A percentile compares a stretch with the other conserved stretches of the same genome.
Conservation (phyloP, 257 asterid species). For the Cynanchum wilfordii region DNA sequence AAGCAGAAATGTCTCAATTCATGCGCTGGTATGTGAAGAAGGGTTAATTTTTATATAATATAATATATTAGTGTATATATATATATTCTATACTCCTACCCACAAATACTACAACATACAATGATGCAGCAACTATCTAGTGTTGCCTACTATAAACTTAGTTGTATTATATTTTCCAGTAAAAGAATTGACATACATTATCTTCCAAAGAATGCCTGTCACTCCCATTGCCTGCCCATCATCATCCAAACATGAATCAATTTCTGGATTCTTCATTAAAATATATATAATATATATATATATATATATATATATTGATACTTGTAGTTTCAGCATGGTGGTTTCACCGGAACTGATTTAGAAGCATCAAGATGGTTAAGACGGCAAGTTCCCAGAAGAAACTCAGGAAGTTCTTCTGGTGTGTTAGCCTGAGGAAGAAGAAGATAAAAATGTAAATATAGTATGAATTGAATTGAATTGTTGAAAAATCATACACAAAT, state of each 20-base stretch:
- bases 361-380: slow-evolving; percentile 72
- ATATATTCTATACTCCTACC: not conserved
- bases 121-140: not conserved
- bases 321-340: slow-evolving; percentile 2
- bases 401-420: slow-evolving; percentile 77
- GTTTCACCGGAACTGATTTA: slow-evolving; percentile 46
- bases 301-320: not conserved
- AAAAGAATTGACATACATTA: not conserved
- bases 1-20: not conserved
- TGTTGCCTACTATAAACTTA: not conserved
- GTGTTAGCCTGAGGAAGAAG: slow-evolving; percentile 57
- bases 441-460: too few species aligned
- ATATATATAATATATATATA: not conserved
- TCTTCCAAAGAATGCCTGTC: not conserved
- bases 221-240: not conserved
- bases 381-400: slow-evolving; percentile 79
- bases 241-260: not conserved
- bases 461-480: too few species aligned
- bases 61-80: too few species aligned
- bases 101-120: not conserved
- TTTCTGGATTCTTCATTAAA: not conserved
- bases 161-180: not conserved
- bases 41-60: not conserved
- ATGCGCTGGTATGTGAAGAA: not conserved
- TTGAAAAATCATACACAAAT: too few species aligned